Evolutionary conservation across 495 filamentous ascomycete genomes (phyloP).

Genomic region (Penicillium verhagenii): DNA sequence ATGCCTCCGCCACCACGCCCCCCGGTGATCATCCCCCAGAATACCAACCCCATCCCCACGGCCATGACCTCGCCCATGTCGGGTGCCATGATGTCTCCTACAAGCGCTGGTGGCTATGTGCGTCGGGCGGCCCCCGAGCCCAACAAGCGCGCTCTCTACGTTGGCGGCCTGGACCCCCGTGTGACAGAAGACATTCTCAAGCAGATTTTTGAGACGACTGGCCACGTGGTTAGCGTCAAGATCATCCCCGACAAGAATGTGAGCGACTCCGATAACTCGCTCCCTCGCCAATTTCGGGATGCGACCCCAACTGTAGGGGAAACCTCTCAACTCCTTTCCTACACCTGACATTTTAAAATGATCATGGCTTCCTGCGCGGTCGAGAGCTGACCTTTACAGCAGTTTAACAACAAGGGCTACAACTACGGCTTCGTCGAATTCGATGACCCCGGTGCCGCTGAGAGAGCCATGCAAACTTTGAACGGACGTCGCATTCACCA

Average conservation of each 20-base stretch:
- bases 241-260: conserved; percentile 99
- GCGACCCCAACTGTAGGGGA: background rate
- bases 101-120: conserved; percentile 73
- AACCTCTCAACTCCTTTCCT: background rate
- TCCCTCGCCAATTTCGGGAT: background rate
- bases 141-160: conserved; percentile 97
- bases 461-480: conserved; percentile 94
- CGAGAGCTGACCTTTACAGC: conserved; percentile 16
- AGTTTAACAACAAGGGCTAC: conserved; percentile 87
- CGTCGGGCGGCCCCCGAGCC: conserved; percentile 95
- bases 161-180: conserved; percentile 90
- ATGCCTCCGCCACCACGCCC: conserved; percentile 93
- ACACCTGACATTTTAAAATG: background rate
- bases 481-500: conserved; percentile 96
- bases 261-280: conserved; percentile 36
- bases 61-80: conserved; percentile 88
- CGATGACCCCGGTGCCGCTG: conserved; percentile 93
- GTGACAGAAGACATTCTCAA: conserved; percentile 96
- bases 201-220: conserved; percentile 98
- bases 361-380: background rate
- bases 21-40: conserved; percentile 88
- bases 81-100: conserved; percentile 76
- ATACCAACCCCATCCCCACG: conserved; percentile 92
- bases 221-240: conserved; percentile 97
- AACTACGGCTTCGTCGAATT: conserved; percentile 99